phyloP scores from a whole-genome alignment of 2,329 filamentous ascomycete species.

The Septoria petroselini region DNA sequence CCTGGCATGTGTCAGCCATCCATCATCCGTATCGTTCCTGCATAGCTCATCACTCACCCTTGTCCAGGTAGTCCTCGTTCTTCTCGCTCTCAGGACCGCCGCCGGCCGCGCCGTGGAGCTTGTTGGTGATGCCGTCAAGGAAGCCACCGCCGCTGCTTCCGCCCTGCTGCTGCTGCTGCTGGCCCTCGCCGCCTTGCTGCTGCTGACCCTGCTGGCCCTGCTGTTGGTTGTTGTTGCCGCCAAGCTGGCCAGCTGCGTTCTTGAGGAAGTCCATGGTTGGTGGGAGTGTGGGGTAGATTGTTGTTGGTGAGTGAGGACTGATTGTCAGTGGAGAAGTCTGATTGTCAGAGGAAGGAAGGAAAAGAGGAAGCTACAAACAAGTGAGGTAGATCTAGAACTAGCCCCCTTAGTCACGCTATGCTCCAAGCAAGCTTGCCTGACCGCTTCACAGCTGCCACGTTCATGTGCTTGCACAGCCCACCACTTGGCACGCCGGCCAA shows the following conservation, averaged over 20 bases:
- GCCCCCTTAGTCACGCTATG: not conserved
- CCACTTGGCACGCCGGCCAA: conserved; percentile 19
- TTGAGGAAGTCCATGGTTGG: conserved; percentile 49
- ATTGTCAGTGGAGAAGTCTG: not conserved
- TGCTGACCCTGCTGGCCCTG: conserved; percentile 29
- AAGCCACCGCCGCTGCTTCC: conserved; percentile 43
- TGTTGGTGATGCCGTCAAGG: conserved; percentile 62
- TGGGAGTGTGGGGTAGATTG: not conserved
- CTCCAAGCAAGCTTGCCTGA: conserved; percentile 16
- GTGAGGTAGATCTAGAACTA: conserved; percentile 7
- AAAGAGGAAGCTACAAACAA: conserved; percentile 1
- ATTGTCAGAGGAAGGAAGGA: not conserved
- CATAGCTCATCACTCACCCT: conserved; percentile 55
- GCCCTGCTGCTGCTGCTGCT: conserved; percentile 35
- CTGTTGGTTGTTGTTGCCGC: conserved; percentile 32
- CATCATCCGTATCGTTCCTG: not conserved
- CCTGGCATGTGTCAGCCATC: conserved; percentile 47
- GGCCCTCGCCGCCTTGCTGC: conserved; percentile 21
- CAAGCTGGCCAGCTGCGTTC: conserved; percentile 41
- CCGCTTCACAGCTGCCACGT: conserved; percentile 1
- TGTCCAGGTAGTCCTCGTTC: conserved; percentile 77
- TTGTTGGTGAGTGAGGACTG: not conserved
- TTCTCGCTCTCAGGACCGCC: conserved; percentile 70
- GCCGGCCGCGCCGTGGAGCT: conserved; percentile 68
- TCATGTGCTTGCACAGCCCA: conserved; percentile 21